Conservation (phyloP, 805 yeast genomes). For the Candida tibetensis region DNA sequence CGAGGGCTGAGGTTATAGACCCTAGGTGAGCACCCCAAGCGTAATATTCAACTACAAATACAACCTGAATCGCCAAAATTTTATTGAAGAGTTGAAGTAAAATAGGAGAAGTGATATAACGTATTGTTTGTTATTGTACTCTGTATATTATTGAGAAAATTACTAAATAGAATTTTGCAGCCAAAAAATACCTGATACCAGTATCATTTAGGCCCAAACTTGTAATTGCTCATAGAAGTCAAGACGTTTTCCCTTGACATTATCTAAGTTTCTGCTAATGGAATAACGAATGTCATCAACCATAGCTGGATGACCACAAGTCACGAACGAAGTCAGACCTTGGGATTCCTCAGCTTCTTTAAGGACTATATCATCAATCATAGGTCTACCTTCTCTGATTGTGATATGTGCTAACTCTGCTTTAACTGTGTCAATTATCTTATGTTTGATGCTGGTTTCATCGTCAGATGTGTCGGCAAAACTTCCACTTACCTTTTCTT, state of each 20-base stretch:
- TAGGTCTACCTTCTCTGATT: slow-evolving; percentile 39
- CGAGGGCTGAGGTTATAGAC: no score
- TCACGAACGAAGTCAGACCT: slow-evolving; percentile 48
- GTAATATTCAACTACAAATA: no score
- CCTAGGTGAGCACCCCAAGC: no score
- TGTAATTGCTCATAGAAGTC: slow-evolving; percentile 75
- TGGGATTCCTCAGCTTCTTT: slow-evolving; percentile 32
- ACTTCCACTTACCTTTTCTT: background rate
- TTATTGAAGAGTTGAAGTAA: no score
- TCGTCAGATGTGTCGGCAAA: background rate
- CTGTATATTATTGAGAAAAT: no score
- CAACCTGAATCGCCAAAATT: no score
- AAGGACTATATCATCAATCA: slow-evolving; percentile 35
- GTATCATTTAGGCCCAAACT: slow-evolving; percentile 56
- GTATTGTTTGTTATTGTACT: no score
- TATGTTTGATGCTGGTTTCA: background rate
- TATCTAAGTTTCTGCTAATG: slow-evolving; percentile 40
- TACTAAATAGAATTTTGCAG: background rate
- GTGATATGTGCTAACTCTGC: slow-evolving; percentile 9
- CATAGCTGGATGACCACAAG: slow-evolving; percentile 61
- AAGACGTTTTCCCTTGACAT: slow-evolving; percentile 43
- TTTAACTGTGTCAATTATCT: slow-evolving; percentile 2
- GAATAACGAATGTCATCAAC: slow-evolving; percentile 31
- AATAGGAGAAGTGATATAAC: no score
- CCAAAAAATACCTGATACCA: slow-evolving; percentile 2